Evolutionary conservation across 345 rosid species (phyloP).

Genomic region (Gossypium longicalyx): DNA sequence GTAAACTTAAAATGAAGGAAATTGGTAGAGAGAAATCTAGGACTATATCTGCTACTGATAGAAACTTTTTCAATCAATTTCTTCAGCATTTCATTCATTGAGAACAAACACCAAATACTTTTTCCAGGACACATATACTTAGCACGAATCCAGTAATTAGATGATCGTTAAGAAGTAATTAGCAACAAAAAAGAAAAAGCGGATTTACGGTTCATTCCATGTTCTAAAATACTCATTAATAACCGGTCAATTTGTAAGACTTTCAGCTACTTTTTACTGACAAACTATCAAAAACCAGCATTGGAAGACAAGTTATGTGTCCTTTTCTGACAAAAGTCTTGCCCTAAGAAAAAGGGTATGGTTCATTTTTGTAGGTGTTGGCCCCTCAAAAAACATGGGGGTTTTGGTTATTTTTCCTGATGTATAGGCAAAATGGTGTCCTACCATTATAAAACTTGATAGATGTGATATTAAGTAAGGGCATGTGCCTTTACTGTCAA

Average conservation of each 20-base stretch:
- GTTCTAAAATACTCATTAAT: not conserved
- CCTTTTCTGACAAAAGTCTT: not conserved
- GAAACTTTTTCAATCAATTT: not conserved
- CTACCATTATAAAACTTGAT: slow-evolving; percentile 4
- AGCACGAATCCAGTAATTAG: not conserved
- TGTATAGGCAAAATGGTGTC: not conserved
- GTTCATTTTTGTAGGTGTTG: not conserved
- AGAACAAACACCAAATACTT: not conserved
- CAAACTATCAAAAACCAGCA: not conserved
- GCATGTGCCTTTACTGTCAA: slow-evolving; percentile 15
- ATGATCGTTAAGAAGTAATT: not conserved
- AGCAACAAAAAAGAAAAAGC: not conserved
- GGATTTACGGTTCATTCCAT: not conserved
- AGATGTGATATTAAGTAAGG: not conserved
- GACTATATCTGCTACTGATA: not conserved
- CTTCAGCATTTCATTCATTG: not conserved
- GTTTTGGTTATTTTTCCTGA: not conserved
- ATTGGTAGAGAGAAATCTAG: not conserved
- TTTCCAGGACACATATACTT: not conserved
- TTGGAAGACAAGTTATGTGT: not conserved
- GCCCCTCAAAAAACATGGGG: not conserved
- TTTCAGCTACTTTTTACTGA: not conserved
- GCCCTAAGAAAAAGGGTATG: not conserved
- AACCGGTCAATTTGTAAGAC: not conserved
- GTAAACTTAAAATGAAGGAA: not conserved